These are phyloP conservation scores for Hylodesmum podocarpum DNA, from an alignment of 306 rosid species.

Conservation along the genomic window DNA sequence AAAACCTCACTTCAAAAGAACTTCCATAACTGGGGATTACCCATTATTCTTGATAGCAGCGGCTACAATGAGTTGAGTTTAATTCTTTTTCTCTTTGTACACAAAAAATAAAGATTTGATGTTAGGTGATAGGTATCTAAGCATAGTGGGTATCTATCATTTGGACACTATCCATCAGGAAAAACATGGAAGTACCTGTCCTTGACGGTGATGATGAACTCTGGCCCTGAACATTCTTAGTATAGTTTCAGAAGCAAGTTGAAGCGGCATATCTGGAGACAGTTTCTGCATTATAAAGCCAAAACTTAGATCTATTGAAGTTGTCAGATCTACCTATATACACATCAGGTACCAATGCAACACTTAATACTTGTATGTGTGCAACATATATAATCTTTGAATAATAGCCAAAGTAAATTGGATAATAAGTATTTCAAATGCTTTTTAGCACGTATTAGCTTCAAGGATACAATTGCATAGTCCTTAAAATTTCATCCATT, in stretches of 20 bases:
- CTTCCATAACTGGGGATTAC: not conserved
- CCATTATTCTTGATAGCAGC: slow-evolving; percentile 20
- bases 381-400: no score
- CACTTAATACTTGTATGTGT: no score
- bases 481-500: not conserved
- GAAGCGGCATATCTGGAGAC: slow-evolving; percentile 94
- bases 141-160: no score
- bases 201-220: slow-evolving; percentile 90
- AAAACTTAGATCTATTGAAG: not conserved
- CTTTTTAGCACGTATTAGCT: not conserved
- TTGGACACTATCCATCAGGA: slow-evolving; percentile 7
- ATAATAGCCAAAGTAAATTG: not conserved
- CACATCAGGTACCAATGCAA: not conserved
- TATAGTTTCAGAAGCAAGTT: slow-evolving; percentile 94
- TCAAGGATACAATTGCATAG: not conserved
- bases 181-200: slow-evolving; percentile 56
- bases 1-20: not conserved
- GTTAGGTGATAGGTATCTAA: no score
- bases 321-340: not conserved
- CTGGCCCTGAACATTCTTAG: slow-evolving; percentile 92
- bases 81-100: no score
- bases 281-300: slow-evolving; percentile 60
- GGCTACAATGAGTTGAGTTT: not conserved
- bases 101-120: not conserved
- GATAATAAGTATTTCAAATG: not conserved